Conservation (phyloP, 192 early-diverging fungal genomes). For the Physocladia obscura region DNA sequence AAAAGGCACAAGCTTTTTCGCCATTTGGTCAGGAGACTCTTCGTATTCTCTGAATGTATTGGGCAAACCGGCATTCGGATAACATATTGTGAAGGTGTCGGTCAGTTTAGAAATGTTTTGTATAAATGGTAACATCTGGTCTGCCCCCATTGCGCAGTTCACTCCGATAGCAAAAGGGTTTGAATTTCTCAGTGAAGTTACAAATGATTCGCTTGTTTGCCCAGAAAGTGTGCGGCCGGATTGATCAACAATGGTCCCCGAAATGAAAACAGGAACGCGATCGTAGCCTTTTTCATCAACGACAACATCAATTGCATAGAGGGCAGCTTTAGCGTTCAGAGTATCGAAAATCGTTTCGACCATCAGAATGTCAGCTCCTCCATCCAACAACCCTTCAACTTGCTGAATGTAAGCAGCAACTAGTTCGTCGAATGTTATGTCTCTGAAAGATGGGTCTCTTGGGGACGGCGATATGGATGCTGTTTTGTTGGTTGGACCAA, state of each 20-base stretch:
- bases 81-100: constrained; percentile 80
- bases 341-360: constrained; percentile 98
- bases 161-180: constrained; percentile 84
- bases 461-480: constrained; percentile 95
- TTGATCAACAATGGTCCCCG: constrained; percentile 94
- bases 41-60: constrained; percentile 98
- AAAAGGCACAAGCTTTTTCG: constrained; percentile 78
- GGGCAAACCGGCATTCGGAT: constrained; percentile 95
- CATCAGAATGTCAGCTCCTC: constrained; percentile 87
- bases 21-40: constrained; percentile 84
- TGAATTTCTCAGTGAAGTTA: constrained; percentile 76
- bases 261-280: constrained; percentile 37
- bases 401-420: constrained; percentile 91
- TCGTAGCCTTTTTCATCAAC: constrained; percentile 78
- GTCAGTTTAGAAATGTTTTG: constrained; percentile 85
- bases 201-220: constrained; percentile 95
- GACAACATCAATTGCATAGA: constrained; percentile 86
- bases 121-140: constrained; percentile 95
- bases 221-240: constrained; percentile 94
- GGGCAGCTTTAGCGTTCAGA: constrained; percentile 92
- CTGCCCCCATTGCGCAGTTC: constrained; percentile 68
- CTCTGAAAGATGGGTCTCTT: constrained; percentile 92
- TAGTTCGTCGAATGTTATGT: constrained; percentile 92
- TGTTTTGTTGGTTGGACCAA: constrained; percentile 92
- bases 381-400: constrained; percentile 86